Evolutionary conservation across 208 protist species (phyloP), one percentile per base, ranked within the genome.

Genomic region (Tritrichomonas foetus): DNA sequence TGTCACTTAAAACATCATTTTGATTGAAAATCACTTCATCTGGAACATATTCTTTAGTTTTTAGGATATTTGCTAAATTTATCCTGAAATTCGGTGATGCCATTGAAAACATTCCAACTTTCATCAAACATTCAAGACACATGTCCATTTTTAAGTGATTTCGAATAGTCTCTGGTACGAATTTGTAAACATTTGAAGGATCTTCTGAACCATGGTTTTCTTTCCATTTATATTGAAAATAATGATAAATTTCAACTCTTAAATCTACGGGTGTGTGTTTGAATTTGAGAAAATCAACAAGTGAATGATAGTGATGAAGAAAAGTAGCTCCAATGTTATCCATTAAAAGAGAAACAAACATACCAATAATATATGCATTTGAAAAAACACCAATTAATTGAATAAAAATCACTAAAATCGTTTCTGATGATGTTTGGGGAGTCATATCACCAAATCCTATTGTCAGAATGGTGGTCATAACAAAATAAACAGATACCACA

Each of bases 361-460:
- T 78, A 47, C 25, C 20, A 47, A 78, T 11, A 44, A 78, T 78
- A 3, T 39, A 47, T 36, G 33, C 14, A 44, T 78, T 78, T 47
- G 69, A 36, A 39, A n/a, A 39, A 44, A 78, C 69, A 14, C 69
- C 69, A 78, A 78, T 47, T 44, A 78, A 36, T n/a, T 78, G 69
- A 20, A 78, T 78, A 44, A 47, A 47, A 27, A 78, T 78, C 36
- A 78, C 69, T 39, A 78, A 14, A 1, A 78, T 78, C 14, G 33
- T n/a, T 44, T 78, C 69, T 16, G 25, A 78, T 78, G 69, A 78
- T 36, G 69, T n/a, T 47, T 78, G 69, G 13, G 74, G 74, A 84
- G 74, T 53, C 3, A 84, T 30, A n/a, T 84, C 74, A 53, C 74
- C 74, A 84, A 39, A 84, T 53, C 74, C 74, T 53, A 84, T 84